Evolutionary conservation across 1,284 basidiomycete species (phyloP).

Genomic region (Lignosus rhinocerotis): DNA sequence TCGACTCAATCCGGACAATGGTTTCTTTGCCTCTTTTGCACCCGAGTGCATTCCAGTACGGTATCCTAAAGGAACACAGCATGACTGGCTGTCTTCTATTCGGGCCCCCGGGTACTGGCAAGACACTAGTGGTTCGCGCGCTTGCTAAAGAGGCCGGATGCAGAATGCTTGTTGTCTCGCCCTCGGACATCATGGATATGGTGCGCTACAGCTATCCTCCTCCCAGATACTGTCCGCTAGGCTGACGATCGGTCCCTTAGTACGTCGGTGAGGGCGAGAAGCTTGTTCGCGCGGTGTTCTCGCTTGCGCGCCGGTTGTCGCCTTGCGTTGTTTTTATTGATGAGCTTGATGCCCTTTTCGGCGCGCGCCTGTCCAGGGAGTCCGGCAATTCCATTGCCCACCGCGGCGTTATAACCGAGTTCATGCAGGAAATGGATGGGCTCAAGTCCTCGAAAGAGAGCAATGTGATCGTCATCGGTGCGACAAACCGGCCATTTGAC

Average conservation of each 20-base stretch:
- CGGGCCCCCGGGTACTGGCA: slow-evolving; percentile 91
- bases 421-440: slow-evolving; percentile 99
- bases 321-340: slow-evolving; percentile 97
- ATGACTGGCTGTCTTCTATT: slow-evolving; percentile 89
- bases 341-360: slow-evolving; percentile 93
- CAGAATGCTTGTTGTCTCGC: slow-evolving; percentile 83
- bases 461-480: slow-evolving; percentile 91
- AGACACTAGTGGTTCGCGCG: slow-evolving; percentile 88
- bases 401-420: slow-evolving; percentile 85
- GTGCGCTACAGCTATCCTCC: slow-evolving; percentile 39
- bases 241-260: slow-evolving; percentile 39
- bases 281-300: slow-evolving; percentile 89
- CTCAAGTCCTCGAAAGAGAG: slow-evolving; percentile 78
- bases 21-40: slow-evolving; percentile 90
- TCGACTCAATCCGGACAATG: slow-evolving; percentile 87
- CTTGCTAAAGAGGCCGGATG: slow-evolving; percentile 91
- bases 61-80: slow-evolving; percentile 87
- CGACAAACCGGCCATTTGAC: slow-evolving; percentile 89
- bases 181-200: slow-evolving; percentile 90
- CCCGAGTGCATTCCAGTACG: slow-evolving; percentile 87
- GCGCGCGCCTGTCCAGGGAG: slow-evolving; percentile 83
- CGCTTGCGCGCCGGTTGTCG: slow-evolving; percentile 82
- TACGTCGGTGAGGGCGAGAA: slow-evolving; percentile 96
- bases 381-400: slow-evolving; percentile 84
- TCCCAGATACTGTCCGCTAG: slow-evolving; percentile 5